Percentiles rank a stretch among this genome's conserved stretches.
Conservation (phyloP, 306 rosid species). For the Cucumis hystrix region DNA sequence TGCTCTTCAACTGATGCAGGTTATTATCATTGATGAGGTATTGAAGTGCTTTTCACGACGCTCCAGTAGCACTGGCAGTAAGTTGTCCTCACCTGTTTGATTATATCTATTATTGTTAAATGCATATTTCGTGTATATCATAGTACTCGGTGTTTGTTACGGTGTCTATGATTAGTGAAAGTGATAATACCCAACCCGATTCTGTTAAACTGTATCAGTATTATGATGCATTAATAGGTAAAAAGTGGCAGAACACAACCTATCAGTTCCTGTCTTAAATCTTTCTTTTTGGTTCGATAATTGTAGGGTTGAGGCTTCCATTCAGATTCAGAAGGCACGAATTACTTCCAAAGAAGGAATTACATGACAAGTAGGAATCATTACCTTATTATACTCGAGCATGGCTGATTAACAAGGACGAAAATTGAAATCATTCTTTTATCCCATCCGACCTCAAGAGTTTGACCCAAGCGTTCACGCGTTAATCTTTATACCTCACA, state of each 20-base stretch:
- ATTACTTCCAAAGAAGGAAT: conserved; percentile 65
- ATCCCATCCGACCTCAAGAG: background rate
- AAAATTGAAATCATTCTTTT: background rate
- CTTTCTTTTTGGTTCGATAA: conserved; percentile 8
- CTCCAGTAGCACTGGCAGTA: conserved; percentile 47
- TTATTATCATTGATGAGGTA: conserved; percentile 80
- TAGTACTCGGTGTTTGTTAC: background rate
- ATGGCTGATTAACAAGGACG: background rate
- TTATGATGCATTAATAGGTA: background rate
- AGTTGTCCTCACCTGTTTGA: conserved; percentile 7
- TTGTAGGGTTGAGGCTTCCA: conserved; percentile 54
- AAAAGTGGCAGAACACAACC: background rate
- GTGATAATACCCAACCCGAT: background rate
- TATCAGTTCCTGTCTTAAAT: background rate
- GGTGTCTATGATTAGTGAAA: background rate
- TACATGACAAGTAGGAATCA: conserved; percentile 48
- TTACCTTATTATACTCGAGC: conserved; percentile 10
- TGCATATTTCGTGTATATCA: background rate
- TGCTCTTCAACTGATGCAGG: conserved; percentile 28
- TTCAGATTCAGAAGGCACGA: conserved; percentile 70
- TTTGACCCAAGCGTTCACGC: background rate
- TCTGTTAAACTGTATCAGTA: background rate
- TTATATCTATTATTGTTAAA: background rate
- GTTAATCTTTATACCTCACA: background rate
- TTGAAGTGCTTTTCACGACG: conserved; percentile 85